These are phyloP conservation scores for Pseudogymnoascus sp. DNA, from an alignment of 2,329 filamentous ascomycete genomes.

Conservation along the genomic window DNA sequence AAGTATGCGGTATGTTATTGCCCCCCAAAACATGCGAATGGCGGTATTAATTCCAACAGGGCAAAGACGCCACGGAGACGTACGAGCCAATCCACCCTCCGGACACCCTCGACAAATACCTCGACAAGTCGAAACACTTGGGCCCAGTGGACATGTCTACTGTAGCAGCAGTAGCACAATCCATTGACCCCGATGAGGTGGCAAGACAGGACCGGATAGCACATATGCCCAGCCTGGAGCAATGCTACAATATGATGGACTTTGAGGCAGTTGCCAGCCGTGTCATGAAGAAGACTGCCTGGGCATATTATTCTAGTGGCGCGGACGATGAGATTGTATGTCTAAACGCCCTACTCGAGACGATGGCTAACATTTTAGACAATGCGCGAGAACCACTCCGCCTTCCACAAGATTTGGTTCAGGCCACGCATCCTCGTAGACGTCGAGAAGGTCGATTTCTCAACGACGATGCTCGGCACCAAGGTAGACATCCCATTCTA, in stretches of 20 bases:
- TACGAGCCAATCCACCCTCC: constrained; percentile 87
- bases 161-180: constrained; percentile 59
- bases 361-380: constrained; percentile 48
- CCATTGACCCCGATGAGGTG: constrained; percentile 61
- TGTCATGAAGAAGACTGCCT: constrained; percentile 93
- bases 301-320: constrained; percentile 95
- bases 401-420: constrained; percentile 97
- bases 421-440: constrained; percentile 81
- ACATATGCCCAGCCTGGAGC: constrained; percentile 70
- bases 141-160: constrained; percentile 85
- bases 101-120: constrained; percentile 79
- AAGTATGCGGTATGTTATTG: constrained; percentile 65
- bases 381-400: constrained; percentile 87
- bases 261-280: constrained; percentile 87
- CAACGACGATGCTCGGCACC: constrained; percentile 88
- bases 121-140: constrained; percentile 77
- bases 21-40: background rate
- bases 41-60: constrained; percentile 30
- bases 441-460: constrained; percentile 78
- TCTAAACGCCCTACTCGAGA: constrained; percentile 6
- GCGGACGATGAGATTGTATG: constrained; percentile 80
- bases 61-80: constrained; percentile 87
- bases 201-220: constrained; percentile 67
- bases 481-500: constrained; percentile 86
- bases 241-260: constrained; percentile 91